phyloP scores from a whole-genome alignment of 345 rosid species.

The Linum lewisii region DNA sequence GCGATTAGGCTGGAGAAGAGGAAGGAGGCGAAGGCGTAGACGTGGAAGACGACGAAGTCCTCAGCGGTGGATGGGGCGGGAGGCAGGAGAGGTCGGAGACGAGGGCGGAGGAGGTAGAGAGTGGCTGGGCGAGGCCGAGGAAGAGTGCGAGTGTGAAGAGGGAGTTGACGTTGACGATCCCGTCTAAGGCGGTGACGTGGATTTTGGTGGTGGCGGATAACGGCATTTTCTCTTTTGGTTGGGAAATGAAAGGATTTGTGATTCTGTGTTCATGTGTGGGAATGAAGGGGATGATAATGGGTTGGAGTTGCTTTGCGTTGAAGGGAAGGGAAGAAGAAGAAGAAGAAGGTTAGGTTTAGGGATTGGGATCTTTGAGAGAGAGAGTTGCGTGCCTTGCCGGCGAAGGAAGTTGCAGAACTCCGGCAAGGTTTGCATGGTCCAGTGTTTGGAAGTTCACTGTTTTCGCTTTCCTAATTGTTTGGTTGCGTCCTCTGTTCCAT shows the following conservation, averaged over 20 bases:
- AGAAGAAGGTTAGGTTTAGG: not conserved
- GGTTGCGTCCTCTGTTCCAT: too few relatives aligned
- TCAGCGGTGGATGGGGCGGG: slow-evolving; percentile 29
- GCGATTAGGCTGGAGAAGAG: slow-evolving; percentile 85
- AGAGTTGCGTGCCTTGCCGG: not conserved
- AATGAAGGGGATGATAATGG: not conserved
- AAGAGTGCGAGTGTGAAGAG: slow-evolving; percentile 78
- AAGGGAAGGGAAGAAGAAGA: not conserved
- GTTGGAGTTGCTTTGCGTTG: not conserved
- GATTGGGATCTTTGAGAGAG: not conserved
- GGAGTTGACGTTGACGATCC: slow-evolving; percentile 69
- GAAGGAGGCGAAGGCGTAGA: slow-evolving; percentile 70
- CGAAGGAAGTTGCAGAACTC: not conserved
- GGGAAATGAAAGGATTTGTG: not conserved
- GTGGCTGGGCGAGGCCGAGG: slow-evolving; percentile 51
- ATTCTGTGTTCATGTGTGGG: not conserved
- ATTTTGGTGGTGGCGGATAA: slow-evolving; percentile 15
- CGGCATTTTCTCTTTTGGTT: not conserved
- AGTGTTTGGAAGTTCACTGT: too few relatives aligned
- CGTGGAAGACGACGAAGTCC: slow-evolving; percentile 54
- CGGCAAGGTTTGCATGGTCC: too few relatives aligned
- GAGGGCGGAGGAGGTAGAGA: slow-evolving; percentile 19
- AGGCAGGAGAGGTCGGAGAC: slow-evolving; percentile 27
- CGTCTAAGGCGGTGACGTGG: slow-evolving; percentile 75
- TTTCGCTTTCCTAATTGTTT: too few relatives aligned